Conservation (phyloP, 2,329 filamentous ascomycete genomes). For the Coniochaeta sp. region DNA sequence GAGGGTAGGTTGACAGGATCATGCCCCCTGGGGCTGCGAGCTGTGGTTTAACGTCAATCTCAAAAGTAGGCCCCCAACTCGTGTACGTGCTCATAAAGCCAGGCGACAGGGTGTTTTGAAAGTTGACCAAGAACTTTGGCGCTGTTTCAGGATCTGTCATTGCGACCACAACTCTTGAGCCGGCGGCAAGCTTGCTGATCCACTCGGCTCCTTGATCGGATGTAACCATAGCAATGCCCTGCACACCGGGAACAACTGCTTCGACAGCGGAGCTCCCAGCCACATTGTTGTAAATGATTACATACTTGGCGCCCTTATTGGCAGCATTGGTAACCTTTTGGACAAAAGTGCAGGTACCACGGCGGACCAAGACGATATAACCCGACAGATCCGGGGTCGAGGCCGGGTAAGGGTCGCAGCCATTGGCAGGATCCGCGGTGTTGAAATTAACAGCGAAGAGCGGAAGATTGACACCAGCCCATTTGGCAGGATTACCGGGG, state of each 20-base stretch:
- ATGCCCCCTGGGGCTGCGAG: slow-evolving; percentile 37
- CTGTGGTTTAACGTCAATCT: slow-evolving; percentile 44
- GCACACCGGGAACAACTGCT: slow-evolving; percentile 19
- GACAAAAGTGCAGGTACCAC: slow-evolving; percentile 49
- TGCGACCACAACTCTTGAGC: slow-evolving; percentile 32
- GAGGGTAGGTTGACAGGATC: slow-evolving; percentile 44
- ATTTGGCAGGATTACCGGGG: slow-evolving; percentile 30
- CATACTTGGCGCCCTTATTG: slow-evolving; percentile 48
- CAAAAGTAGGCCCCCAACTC: slow-evolving; percentile 54
- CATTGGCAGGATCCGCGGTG: slow-evolving; percentile 34
- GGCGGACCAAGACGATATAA: slow-evolving; percentile 51
- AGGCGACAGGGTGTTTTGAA: slow-evolving; percentile 33
- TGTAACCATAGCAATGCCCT: slow-evolving; percentile 32
- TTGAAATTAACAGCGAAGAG: slow-evolving; percentile 43
- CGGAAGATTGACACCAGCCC: slow-evolving; percentile 36
- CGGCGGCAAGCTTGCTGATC: slow-evolving; percentile 32
- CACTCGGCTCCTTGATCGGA: slow-evolving; percentile 32
- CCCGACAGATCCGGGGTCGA: slow-evolving; percentile 48
- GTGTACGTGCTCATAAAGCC: slow-evolving; percentile 46
- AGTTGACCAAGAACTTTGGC: slow-evolving; percentile 22
- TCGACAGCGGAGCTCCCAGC: slow-evolving; percentile 22
- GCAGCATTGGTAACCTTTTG: slow-evolving; percentile 29
- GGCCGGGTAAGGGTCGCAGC: slow-evolving; percentile 42
- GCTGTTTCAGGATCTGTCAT: slow-evolving; percentile 33
- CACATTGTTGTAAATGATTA: slow-evolving; percentile 54